Evolutionary conservation across 2,329 filamentous ascomycete genomes (phyloP).

Genomic region (Macrophomina phaseolina): DNA sequence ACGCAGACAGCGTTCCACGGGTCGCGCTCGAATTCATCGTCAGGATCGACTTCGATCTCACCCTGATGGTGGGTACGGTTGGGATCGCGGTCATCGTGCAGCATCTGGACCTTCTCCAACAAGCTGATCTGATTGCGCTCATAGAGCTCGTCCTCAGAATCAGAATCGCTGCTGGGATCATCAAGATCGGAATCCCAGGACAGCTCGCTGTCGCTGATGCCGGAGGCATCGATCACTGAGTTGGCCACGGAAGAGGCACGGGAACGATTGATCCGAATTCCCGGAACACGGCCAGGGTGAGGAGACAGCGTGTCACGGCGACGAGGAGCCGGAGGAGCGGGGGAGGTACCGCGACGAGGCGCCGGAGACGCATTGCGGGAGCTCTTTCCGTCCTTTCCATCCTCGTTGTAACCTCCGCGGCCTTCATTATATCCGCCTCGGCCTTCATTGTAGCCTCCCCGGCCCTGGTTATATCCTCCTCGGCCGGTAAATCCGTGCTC

Average conservation of each 20-base stretch:
- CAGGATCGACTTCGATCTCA: slow-evolving; percentile 38
- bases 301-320: slow-evolving; percentile 46
- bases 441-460: slow-evolving; percentile 41
- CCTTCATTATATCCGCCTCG: slow-evolving; percentile 39
- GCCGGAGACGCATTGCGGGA: slow-evolving; percentile 38
- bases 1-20: slow-evolving; percentile 69
- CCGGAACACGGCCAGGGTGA: slow-evolving; percentile 42
- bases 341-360: slow-evolving; percentile 31
- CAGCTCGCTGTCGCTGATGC: slow-evolving; percentile 40
- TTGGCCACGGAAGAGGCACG: slow-evolving; percentile 32
- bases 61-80: not conserved
- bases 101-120: slow-evolving; percentile 7
- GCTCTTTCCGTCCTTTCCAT: slow-evolving; percentile 32
- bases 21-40: slow-evolving; percentile 54
- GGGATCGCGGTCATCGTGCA: not conserved
- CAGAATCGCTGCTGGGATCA: slow-evolving; percentile 38
- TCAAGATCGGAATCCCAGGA: slow-evolving; percentile 51
- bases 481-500: slow-evolving; percentile 33
- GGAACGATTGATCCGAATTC: slow-evolving; percentile 42
- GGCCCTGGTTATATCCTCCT: slow-evolving; percentile 37
- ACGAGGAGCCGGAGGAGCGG: slow-evolving; percentile 36
- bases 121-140: slow-evolving; percentile 1
- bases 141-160: slow-evolving; percentile 15
- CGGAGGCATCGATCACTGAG: slow-evolving; percentile 34
- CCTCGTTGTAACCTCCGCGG: slow-evolving; percentile 30